Base-by-base conservation (phyloP, 2,329 filamentous ascomycete species). In the Dactylellina haptotyla region DNA sequence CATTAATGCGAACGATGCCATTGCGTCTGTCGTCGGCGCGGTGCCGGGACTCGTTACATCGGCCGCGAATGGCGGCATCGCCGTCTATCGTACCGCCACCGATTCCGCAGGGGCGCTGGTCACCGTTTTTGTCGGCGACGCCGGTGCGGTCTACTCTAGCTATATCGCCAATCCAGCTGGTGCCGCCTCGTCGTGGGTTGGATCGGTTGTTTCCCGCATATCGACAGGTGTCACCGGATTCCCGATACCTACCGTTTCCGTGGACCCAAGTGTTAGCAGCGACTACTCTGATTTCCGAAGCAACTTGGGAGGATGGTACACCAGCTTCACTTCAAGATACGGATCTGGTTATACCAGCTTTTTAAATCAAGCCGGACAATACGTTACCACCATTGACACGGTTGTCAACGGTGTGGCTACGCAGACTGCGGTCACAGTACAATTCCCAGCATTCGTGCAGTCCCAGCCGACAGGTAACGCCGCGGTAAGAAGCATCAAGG, bases 371-470 rank as follows among this genome's bases (percentile, higher is more conserved):
- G 69, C 61, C 2, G 69, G 69, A 12, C 69, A 73, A 26, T 73
- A 66, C 14, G 69, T 73, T 10, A 73, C 69, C 18, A 73, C 61
- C 4, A 66, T 73, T 32, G 28, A 66, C 2, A 73, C 69, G 3
- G 37, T 62, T 45, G 30, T 73, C 12, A 73, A 73, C 48, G 69
- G 69, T 3, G 46, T 66, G 30, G 26, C 61, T 23, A 61, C 39
- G 16, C 45, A 61, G 37, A 66, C 69, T 20, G 69, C 69, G 4
- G 69, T 73, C 9, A 73, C 69, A 4, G 69, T 73, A 20, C 69
- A 73, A 28, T 73, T 73, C 37, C 69, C 69, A 14, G 69, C 69
- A 3, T 73, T 73, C 30, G 54, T 61, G 18, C 61, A 73, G 39
- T 56, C 69, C 18, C 61, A 66, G 28, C 61, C 61, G 9, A 73